These are phyloP conservation scores for Daedaleopsis nitida DNA, from an alignment of 768 basidiomycete genomes.

Conservation along the genomic window DNA sequence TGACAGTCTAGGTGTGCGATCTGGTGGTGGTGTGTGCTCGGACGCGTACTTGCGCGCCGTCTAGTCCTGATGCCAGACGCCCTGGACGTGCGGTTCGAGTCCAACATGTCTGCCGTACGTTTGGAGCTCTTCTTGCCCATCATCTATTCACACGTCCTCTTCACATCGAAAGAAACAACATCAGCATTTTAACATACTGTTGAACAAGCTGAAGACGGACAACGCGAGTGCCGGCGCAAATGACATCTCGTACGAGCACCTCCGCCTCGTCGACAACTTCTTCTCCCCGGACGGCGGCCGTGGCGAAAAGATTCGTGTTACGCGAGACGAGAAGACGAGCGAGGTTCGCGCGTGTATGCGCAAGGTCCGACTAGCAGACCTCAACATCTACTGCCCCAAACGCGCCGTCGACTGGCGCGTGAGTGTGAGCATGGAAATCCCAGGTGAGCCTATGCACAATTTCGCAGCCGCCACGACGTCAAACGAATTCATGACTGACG, in stretches of 20 bases:
- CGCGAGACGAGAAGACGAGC: conserved; percentile 74
- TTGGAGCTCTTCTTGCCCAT: conserved; percentile 5
- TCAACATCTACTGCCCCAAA: conserved; percentile 87
- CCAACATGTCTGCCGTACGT: conserved; percentile 86
- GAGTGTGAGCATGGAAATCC: conserved; percentile 90
- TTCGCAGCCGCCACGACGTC: neutral
- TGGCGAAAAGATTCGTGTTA: conserved; percentile 76
- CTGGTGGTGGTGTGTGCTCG: neutral
- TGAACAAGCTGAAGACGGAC: conserved; percentile 78
- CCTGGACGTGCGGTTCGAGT: conserved; percentile 77
- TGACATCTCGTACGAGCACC: conserved; percentile 76
- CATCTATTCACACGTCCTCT: neutral
- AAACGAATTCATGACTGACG: neutral
- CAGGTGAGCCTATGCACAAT: conserved; percentile 53
- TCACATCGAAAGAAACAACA: conserved; percentile 68
- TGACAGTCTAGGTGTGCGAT: neutral
- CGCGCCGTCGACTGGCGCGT: conserved; percentile 88
- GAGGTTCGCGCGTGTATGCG: conserved; percentile 68
- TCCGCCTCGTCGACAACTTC: conserved; percentile 79
- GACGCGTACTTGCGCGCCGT: neutral
- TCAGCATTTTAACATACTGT: conserved; percentile 78
- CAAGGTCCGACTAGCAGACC: conserved; percentile 82
- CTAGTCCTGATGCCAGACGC: conserved; percentile 69
- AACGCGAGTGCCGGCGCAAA: conserved; percentile 40
- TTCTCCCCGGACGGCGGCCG: conserved; percentile 47